A percentile compares a stretch with the other conserved stretches of the same genome.
These are phyloP conservation scores for Phytophthora fragariaefolia DNA, from an alignment of 352 stramenopile genomes.

Conservation along the genomic window DNA sequence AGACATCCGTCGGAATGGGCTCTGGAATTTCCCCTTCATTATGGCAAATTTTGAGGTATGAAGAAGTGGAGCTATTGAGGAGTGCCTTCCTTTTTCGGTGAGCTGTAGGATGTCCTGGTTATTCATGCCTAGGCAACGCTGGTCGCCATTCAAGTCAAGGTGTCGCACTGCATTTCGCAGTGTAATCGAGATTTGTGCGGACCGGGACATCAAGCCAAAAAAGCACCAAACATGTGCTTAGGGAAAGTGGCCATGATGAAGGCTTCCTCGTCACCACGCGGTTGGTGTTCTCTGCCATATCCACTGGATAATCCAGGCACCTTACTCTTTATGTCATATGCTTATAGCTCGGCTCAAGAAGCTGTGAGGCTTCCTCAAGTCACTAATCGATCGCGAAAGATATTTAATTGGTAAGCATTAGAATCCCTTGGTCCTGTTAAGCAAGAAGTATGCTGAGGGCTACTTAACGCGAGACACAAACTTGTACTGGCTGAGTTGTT, in stretches of 20 bases:
- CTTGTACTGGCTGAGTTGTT: slow-evolving; percentile 89
- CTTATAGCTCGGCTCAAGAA: slow-evolving; percentile 2
- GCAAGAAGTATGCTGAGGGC: background rate
- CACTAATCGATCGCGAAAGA: slow-evolving; percentile 10
- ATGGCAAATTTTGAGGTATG: slow-evolving; percentile 1
- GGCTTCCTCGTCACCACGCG: background rate
- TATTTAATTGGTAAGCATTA: slow-evolving; percentile 23
- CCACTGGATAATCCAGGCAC: too few species aligned
- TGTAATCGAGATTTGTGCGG: slow-evolving; percentile 13
- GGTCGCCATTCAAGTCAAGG: slow-evolving; percentile 15
- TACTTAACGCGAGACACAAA: slow-evolving; percentile 85
- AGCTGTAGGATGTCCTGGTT: background rate
- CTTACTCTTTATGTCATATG: slow-evolving; percentile 1
- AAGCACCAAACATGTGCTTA: slow-evolving; percentile 10
- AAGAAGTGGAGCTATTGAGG: slow-evolving; percentile 2
- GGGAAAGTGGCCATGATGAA: slow-evolving; percentile 3
- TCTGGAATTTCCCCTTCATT: slow-evolving; percentile 28
- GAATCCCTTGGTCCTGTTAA: background rate
- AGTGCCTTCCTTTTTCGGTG: slow-evolving; percentile 13
- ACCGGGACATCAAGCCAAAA: slow-evolving; percentile 9
- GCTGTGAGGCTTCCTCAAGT: background rate
- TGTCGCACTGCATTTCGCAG: slow-evolving; percentile 16
- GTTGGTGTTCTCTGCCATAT: slow-evolving; percentile 14
- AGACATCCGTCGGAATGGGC: slow-evolving; percentile 26
- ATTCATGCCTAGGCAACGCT: background rate